These are phyloP conservation scores for Penicillium concentricum DNA, from an alignment of 2,329 filamentous ascomycete species.

Conservation along the genomic window DNA sequence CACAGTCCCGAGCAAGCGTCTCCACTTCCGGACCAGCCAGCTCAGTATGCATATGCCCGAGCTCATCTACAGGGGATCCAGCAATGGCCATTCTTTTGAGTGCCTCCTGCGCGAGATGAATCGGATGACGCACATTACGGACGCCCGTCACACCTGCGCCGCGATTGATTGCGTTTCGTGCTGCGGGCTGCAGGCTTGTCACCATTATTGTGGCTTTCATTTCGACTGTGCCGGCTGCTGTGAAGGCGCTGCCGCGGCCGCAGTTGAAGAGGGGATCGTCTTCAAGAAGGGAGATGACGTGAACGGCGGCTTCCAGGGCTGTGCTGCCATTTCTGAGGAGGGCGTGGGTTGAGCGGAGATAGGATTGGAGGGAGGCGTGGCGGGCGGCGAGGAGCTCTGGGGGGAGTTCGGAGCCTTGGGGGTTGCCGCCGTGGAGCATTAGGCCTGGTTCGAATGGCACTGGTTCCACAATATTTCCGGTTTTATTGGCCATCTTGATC, in stretches of 20 bases:
- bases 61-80: conserved; percentile 48
- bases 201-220: conserved; percentile 89
- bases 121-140: conserved; percentile 73
- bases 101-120: conserved; percentile 69
- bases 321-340: conserved; percentile 48
- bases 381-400: conserved; percentile 59
- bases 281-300: conserved; percentile 74
- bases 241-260: conserved; percentile 82
- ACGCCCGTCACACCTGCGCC: conserved; percentile 75
- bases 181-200: conserved; percentile 42
- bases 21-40: conserved; percentile 69
- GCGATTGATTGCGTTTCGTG: conserved; percentile 59
- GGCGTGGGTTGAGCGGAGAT: conserved; percentile 52
- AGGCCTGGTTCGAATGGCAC: conserved; percentile 53
- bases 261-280: conserved; percentile 81
- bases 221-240: conserved; percentile 76
- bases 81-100: conserved; percentile 62
- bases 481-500: too few species aligned
- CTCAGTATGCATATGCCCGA: conserved; percentile 59
- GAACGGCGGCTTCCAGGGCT: conserved; percentile 71
- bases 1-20: conserved; percentile 59
- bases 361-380: conserved; percentile 59
- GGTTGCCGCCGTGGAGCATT: conserved; percentile 72
- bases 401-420: conserved; percentile 59
- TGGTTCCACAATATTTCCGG: too few species aligned